A percentile compares a stretch with the other conserved stretches of the same genome.
These are phyloP conservation scores for Botryosphaeria agaves DNA, from an alignment of 2,329 filamentous ascomycete genomes.

Conservation along the genomic window DNA sequence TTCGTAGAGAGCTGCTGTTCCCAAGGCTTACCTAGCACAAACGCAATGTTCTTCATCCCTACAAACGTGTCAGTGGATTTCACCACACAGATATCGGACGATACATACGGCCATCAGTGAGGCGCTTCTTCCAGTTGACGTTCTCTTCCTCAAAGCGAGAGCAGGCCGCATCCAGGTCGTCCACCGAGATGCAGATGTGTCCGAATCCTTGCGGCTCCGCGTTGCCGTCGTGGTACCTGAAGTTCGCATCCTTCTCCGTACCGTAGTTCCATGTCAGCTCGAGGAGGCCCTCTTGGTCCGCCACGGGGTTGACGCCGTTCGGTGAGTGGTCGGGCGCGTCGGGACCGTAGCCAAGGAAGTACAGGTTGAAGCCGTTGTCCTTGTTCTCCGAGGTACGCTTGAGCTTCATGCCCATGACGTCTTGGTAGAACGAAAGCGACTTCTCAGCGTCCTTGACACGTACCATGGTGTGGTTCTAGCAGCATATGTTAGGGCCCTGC, in stretches of 20 bases:
- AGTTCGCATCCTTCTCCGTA: constrained; percentile 69
- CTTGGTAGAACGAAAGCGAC: constrained; percentile 38
- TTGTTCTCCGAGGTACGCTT: constrained; percentile 55
- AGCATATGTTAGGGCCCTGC: constrained; percentile 29
- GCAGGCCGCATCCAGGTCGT: constrained; percentile 79
- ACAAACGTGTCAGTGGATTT: too few species aligned
- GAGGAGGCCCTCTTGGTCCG: constrained; percentile 63
- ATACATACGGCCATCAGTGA: constrained; percentile 84
- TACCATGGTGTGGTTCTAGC: constrained; percentile 80
- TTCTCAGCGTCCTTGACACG: constrained; percentile 54
- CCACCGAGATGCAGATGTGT: constrained; percentile 76
- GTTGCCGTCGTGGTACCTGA: constrained; percentile 89
- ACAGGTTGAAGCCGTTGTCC: constrained; percentile 66
- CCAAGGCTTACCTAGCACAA: constrained; percentile 44
- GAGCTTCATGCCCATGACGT: constrained; percentile 76
- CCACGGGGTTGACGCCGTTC: constrained; percentile 39
- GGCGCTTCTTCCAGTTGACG: constrained; percentile 85
- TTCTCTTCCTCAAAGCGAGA: constrained; percentile 65
- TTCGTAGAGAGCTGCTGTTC: neutral
- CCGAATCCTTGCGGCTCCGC: constrained; percentile 83
- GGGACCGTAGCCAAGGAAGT: constrained; percentile 67
- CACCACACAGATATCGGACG: too few species aligned
- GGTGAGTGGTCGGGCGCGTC: constrained; percentile 31
- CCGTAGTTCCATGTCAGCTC: constrained; percentile 77
- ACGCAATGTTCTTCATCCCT: constrained; percentile 89